Conservation (phyloP, 23 red algal genomes). For the Gracilariopsis chorda region DNA sequence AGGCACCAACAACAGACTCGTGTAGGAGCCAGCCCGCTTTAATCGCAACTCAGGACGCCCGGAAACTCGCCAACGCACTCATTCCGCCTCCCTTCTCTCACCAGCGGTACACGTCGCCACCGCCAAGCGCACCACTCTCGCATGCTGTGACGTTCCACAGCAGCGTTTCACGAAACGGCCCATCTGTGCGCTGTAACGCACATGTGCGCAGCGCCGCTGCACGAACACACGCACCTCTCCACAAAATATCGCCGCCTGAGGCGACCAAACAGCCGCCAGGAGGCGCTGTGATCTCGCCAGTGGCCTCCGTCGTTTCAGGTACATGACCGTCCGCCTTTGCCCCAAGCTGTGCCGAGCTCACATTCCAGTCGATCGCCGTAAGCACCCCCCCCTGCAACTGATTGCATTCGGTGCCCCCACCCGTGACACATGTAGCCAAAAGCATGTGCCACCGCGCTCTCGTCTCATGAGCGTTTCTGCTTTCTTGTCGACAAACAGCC, state of each 20-base stretch:
- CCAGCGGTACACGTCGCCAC: background rate
- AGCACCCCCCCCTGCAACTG: too few relatives aligned
- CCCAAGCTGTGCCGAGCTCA: background rate
- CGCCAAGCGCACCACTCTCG: background rate
- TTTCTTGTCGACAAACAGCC: too few relatives aligned
- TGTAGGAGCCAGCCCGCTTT: too few relatives aligned
- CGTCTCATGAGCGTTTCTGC: too few relatives aligned
- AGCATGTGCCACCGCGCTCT: too few relatives aligned
- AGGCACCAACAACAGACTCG: too few relatives aligned
- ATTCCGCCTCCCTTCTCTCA: background rate
- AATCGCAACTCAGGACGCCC: background rate
- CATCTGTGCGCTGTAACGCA: too few relatives aligned
- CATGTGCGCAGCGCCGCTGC: too few relatives aligned
- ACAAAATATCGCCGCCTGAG: constrained; percentile 8
- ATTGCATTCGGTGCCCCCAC: too few relatives aligned
- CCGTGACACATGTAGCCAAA: too few relatives aligned
- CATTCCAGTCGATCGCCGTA: background rate
- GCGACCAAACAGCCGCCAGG: too few relatives aligned
- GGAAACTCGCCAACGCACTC: background rate
- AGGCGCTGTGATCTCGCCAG: background rate
- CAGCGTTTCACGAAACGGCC: background rate
- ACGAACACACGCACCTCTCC: background rate
- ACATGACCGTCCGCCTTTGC: background rate
- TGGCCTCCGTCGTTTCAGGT: background rate
- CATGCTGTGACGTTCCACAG: background rate